Conservation (phyloP, 345 rosid genomes). For the Rhodamnia argentea region DNA sequence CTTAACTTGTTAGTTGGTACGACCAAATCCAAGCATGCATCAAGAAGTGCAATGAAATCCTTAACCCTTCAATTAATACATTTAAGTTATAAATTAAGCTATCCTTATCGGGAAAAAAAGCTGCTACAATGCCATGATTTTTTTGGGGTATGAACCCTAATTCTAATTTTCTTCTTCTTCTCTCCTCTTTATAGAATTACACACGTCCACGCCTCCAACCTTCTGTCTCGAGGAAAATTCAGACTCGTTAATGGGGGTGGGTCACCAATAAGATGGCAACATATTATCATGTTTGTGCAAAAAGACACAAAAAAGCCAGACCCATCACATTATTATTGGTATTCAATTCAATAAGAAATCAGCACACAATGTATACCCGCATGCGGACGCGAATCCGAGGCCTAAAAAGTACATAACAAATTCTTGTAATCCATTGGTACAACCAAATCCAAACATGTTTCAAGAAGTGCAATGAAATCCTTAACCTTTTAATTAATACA, state of each 20-base stretch:
- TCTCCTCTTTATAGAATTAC: neutral
- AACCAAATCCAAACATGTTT: too few species aligned
- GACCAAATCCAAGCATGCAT: neutral
- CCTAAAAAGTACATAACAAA: neutral
- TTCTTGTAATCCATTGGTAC: too few species aligned
- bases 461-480: too few species aligned
- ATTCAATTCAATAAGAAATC: neutral
- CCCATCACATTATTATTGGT: neutral
- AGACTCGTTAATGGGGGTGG: neutral
- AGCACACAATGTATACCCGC: neutral
- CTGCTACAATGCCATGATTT: too few species aligned
- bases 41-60: neutral
- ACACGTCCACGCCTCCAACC: neutral
- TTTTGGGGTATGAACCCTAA: neutral
- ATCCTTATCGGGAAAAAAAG: too few species aligned
- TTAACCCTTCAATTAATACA: neutral
- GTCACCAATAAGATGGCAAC: neutral
- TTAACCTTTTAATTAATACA: neutral
- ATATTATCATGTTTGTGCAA: neutral
- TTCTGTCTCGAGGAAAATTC: slow-evolving; percentile 4
- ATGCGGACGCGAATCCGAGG: neutral
- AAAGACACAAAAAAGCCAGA: neutral
- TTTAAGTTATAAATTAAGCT: too few species aligned
- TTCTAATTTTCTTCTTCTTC: neutral
- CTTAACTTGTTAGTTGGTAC: neutral